Conservation (phyloP, 805 yeast genomes). For the Zygosaccharomyces rouxii region DNA sequence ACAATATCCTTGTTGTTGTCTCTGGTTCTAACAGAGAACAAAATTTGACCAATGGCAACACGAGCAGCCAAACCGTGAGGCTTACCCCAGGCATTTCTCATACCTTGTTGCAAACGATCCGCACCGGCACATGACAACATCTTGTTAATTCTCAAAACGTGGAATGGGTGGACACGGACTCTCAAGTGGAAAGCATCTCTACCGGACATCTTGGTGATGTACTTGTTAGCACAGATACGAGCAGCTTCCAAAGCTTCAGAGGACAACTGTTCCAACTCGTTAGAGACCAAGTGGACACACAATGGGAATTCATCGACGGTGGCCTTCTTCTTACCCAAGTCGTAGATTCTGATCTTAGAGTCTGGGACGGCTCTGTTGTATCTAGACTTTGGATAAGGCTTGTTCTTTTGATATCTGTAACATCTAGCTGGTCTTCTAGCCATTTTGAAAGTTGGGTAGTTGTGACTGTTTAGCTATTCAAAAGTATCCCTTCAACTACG, state of each 20-base stretch:
- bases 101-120: constrained; percentile 99
- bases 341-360: constrained; percentile 98
- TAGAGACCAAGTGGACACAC: constrained; percentile 98
- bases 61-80: constrained; percentile 99
- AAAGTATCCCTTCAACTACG: neutral
- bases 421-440: constrained; percentile 99
- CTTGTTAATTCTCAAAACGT: constrained; percentile 99
- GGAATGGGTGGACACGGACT: constrained; percentile 99
- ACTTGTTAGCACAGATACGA: constrained; percentile 99
- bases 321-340: constrained; percentile 99
- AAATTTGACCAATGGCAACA: constrained; percentile 97
- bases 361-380: constrained; percentile 99
- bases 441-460: constrained; percentile 56
- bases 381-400: constrained; percentile 99
- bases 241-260: constrained; percentile 99
- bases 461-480: neutral
- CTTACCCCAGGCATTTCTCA: constrained; percentile 99
- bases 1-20: constrained; percentile 97
- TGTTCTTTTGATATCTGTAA: constrained; percentile 99
- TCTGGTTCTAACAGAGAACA: constrained; percentile 97
- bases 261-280: constrained; percentile 98
- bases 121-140: constrained; percentile 99
- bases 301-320: constrained; percentile 99
- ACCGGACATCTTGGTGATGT: constrained; percentile 95
- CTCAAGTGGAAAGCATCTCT: constrained; percentile 99